Base-by-base conservation (phyloP, 2,329 filamentous ascomycete genomes). In the Fusarium metavorans region DNA sequence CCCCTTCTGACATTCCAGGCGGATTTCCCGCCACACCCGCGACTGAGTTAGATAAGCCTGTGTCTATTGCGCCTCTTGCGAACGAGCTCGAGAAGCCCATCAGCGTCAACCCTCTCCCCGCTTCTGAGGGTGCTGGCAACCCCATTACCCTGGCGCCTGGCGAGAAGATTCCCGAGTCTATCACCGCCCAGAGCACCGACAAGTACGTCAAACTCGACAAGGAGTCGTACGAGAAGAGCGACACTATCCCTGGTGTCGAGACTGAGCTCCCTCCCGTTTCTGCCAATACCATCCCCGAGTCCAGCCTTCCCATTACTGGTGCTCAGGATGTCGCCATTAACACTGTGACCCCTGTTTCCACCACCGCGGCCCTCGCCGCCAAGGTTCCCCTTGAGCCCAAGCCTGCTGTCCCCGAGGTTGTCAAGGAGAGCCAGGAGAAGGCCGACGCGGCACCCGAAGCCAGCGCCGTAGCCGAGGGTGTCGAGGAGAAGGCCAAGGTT, bases 211-310 rank as follows among this genome's bases (percentile, higher is more conserved):
- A 92, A 79, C 89, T 94, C 23, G 95, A 98, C 82, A 89, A 95
- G 82, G 94, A 92, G 76, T 96, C 94, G 2, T 98, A 98, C 83
- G 93, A 97, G 82, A 94, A 94, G 83, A 91, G 92, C 73, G 93
- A 93, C 79, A 89, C 91, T 67, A 83, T 92, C 48, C 87, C 88
- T 60, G 89, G 88, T 75, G 78, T 85, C 63, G 82, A 84, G 75
- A 84, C 87, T 58, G 83, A 87, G 66, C 80, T 92, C 39, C 89
- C 91, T 34, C 86, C 88, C 11, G 83, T 92, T 66, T 86, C 88
- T 54, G 88, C 87, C 71, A 92, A 88, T 82, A 86, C 94, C 81
- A 95, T 97, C 74, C 94, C 95, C 20, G 94, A 97, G 84, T 96
- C 94, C 9, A 94, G 93, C 82, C 87, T 97, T 73, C 93, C 94